These are phyloP conservation scores for Penicillium sp. DNA, from an alignment of 2,329 filamentous ascomycete species.

Conservation along the genomic window DNA sequence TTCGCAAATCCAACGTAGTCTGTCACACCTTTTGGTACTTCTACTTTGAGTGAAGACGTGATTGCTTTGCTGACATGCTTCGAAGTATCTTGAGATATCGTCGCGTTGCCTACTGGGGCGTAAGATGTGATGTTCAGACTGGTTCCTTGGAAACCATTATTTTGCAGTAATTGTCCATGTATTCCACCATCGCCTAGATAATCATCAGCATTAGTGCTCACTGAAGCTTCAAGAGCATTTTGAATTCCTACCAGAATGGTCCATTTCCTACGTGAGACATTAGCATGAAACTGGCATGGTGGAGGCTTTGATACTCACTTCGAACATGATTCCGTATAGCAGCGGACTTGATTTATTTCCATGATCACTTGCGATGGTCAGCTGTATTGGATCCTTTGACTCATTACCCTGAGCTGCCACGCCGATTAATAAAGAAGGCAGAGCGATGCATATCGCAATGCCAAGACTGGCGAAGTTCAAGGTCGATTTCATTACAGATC, in stretches of 20 bases:
- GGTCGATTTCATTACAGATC: constrained; percentile 7
- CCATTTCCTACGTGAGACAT: constrained; percentile 31
- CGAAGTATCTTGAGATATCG: constrained; percentile 25
- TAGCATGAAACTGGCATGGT: not conserved
- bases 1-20: constrained; percentile 47
- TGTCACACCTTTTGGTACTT: constrained; percentile 18
- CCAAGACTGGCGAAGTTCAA: not conserved
- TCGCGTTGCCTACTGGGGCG: constrained; percentile 27
- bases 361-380: constrained; percentile 26
- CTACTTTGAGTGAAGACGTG: constrained; percentile 28
- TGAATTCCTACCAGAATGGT: constrained; percentile 29
- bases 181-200: constrained; percentile 34
- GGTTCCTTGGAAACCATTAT: constrained; percentile 37
- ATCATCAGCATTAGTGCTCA: not conserved
- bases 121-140: constrained; percentile 29
- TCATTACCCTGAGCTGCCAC: not conserved
- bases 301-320: constrained; percentile 21
- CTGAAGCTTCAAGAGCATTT: not conserved
- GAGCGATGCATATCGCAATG: not conserved
- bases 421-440: not conserved
- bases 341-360: constrained; percentile 36
- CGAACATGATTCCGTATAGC: constrained; percentile 40
- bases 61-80: constrained; percentile 31
- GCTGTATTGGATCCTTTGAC: constrained; percentile 21
- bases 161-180: constrained; percentile 35